Base-by-base conservation (phyloP, 2,329 filamentous ascomycete genomes). In the Knufia petricola region DNA sequence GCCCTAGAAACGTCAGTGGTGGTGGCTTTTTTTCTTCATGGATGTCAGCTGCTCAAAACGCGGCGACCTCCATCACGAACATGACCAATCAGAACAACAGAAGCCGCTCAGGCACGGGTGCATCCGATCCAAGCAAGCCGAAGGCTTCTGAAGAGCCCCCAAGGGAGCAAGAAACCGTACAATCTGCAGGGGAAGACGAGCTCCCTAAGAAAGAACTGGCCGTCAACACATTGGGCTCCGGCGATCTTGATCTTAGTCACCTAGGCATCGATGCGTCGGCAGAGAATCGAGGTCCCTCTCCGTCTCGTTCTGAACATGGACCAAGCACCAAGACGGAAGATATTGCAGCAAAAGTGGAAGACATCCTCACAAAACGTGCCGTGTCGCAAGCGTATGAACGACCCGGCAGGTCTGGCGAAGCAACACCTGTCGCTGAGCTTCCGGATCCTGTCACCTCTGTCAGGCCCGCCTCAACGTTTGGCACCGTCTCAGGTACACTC, bases 41-140 rank as follows among this genome's bases (percentile, higher is more conserved):
- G 62, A 80, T 98, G 55, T 90, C 87, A 34, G 90, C 84, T 39
- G 92, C 92, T 15, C 90, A 96, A 66, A 95, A 84, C 75, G 90
- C 90, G 37, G 88, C 89, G 12, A 87, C 77, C 54, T 87, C 82
- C 41, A 82, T 95, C 40, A 78, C 79, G 42, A 89, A 81, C 62
- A 68, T 75, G 31, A 72, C 72, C 40, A 72, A 73, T 24, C 72
- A 79, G 46, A 68, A 72, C 6, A 76, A 63, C 6, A 76, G 64
- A 50, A 60, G 59, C 40, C 64, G 69, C 49, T 63, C 57, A 31
- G 57, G 58, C 26, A 62, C 66, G 4, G 63, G 63, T 37, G 57
- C 53, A 7, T 51, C 62, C 15, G 60, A 64, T 19, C 63, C 60
- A 20, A 50, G 57, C 59, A 65, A 66, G 32, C 48, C 59, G 50